These are phyloP conservation scores for Oldenlandia corymbosa DNA, from an alignment of 257 asterid species.

Conservation along the genomic window DNA sequence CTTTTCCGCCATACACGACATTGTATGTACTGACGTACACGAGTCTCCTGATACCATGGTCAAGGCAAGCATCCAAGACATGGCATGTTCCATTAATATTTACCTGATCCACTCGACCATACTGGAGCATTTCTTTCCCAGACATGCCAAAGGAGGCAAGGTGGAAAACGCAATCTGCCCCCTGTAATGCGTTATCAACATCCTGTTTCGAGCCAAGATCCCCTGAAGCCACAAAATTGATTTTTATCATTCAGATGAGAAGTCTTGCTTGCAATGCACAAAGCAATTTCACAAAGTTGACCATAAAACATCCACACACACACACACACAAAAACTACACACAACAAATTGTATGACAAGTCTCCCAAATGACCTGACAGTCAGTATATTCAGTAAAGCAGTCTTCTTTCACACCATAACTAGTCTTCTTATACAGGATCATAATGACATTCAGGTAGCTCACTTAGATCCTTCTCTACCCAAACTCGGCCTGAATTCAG, in stretches of 20 bases:
- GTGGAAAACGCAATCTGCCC: constrained; percentile 88
- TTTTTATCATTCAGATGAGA: not conserved
- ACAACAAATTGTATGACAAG: not conserved
- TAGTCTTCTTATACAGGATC: not conserved
- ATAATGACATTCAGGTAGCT: too few relatives aligned
- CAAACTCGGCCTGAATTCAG: too few relatives aligned
- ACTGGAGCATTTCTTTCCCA: constrained; percentile 93
- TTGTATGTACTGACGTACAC: constrained; percentile 88
- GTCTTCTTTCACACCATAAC: not conserved
- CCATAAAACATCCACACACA: too few relatives aligned
- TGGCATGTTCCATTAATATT: constrained; percentile 84
- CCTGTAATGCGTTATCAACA: constrained; percentile 58
- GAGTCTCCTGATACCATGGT: constrained; percentile 62
- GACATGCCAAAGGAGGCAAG: constrained; percentile 98
- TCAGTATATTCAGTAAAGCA: not conserved
- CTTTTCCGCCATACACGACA: constrained; percentile 76
- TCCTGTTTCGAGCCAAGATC: constrained; percentile 58
- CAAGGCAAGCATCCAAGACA: constrained; percentile 74
- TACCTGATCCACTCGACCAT: constrained; percentile 72
- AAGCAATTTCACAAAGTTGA: not conserved
- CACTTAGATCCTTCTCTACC: too few relatives aligned
- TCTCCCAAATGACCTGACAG: not conserved
- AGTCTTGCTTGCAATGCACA: not conserved
- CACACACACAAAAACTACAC: not conserved
- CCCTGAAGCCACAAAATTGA: constrained; percentile 35